Percentiles rank a stretch among this genome's conserved stretches.
Evolutionary conservation across 192 early-diverging fungal genomes (phyloP).

Genomic region (Chytriomyces sp.): DNA sequence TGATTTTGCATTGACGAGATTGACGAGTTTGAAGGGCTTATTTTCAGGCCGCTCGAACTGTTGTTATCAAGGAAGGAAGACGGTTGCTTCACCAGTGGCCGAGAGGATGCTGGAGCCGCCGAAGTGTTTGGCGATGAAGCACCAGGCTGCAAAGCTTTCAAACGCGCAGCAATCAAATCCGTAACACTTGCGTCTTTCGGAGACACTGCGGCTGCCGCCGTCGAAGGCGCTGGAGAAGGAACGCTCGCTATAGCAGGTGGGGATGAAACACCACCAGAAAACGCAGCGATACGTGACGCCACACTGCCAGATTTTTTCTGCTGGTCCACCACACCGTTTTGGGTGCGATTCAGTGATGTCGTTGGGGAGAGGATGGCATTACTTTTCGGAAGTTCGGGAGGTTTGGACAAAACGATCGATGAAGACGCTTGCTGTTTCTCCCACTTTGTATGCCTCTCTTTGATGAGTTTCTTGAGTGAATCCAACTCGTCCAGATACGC

Average conservation of each 20-base stretch:
- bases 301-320: no score
- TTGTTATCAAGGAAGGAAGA: neutral
- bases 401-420: neutral
- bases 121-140: neutral
- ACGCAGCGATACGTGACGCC: no score
- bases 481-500: slow-evolving; percentile 34
- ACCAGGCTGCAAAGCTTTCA: slow-evolving; percentile 8
- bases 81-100: slow-evolving; percentile 1
- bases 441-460: slow-evolving; percentile 33
- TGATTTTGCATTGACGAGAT: neutral
- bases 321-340: no score
- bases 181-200: neutral
- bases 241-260: neutral
- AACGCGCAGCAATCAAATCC: neutral
- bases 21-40: neutral
- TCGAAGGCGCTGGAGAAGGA: neutral
- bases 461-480: slow-evolving; percentile 35
- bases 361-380: slow-evolving; percentile 4
- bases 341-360: neutral
- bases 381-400: neutral
- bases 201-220: neutral
- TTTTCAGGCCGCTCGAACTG: neutral
- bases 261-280: neutral
- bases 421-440: neutral
- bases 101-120: neutral